Conservation (phyloP, 495 filamentous ascomycete genomes). For the Neurospora sp. region DNA sequence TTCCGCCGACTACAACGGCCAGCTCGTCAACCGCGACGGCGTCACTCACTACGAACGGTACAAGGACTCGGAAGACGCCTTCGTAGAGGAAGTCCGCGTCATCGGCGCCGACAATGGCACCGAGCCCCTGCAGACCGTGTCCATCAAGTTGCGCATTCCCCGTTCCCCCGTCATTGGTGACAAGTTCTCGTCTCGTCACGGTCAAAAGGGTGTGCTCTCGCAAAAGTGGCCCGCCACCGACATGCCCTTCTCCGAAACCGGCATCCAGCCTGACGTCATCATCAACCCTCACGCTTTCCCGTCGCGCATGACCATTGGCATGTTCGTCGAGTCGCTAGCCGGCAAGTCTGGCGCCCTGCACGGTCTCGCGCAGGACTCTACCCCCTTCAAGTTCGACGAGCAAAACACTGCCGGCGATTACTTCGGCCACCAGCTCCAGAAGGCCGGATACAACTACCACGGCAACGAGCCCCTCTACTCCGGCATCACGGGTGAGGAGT, state of each 20-base stretch:
- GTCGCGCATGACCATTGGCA: slow-evolving; percentile 99
- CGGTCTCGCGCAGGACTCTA: slow-evolving; percentile 86
- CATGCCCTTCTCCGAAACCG: slow-evolving; percentile 96
- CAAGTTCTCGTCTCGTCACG: slow-evolving; percentile 97
- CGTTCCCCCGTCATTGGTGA: slow-evolving; percentile 90
- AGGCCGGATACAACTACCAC: slow-evolving; percentile 94
- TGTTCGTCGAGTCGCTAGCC: slow-evolving; percentile 96
- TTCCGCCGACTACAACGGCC: slow-evolving; percentile 60
- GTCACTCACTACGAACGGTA: slow-evolving; percentile 78
- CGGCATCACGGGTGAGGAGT: slow-evolving; percentile 89
- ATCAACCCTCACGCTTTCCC: slow-evolving; percentile 99
- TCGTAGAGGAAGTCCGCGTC: slow-evolving; percentile 85
- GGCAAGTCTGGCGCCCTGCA: slow-evolving; percentile 92
- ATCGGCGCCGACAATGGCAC: slow-evolving; percentile 72
- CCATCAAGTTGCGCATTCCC: slow-evolving; percentile 86
- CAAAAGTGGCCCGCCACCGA: slow-evolving; percentile 91
- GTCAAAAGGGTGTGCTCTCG: slow-evolving; percentile 95
- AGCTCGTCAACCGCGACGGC: slow-evolving; percentile 68
- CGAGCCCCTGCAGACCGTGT: slow-evolving; percentile 74
- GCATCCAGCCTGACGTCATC: slow-evolving; percentile 94
- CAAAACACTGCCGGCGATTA: slow-evolving; percentile 86
- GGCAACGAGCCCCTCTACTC: slow-evolving; percentile 98
- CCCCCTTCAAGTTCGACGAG: slow-evolving; percentile 90
- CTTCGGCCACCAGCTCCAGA: slow-evolving; percentile 89
- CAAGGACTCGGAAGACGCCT: slow-evolving; percentile 79